These are phyloP conservation scores for Rachicladosporium sp. DNA, from an alignment of 2,329 filamentous ascomycete genomes.

Conservation along the genomic window DNA sequence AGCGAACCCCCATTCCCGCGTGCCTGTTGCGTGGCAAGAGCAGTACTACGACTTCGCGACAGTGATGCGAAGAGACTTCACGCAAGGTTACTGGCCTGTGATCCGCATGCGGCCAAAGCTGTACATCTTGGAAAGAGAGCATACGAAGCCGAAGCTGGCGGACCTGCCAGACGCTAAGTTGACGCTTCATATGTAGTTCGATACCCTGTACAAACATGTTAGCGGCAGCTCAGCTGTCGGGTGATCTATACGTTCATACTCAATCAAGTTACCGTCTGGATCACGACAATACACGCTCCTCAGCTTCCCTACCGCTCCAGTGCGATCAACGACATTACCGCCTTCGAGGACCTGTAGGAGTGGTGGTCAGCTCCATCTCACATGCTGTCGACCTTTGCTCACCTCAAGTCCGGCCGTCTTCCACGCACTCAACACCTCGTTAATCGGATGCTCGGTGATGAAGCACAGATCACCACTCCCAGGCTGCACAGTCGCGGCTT, in stretches of 20 bases:
- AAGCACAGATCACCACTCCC: constrained; percentile 52
- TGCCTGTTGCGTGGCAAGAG: background rate
- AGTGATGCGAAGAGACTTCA: constrained; percentile 19
- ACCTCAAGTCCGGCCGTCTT: constrained; percentile 35
- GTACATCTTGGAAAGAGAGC: constrained; percentile 34
- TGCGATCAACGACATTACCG: constrained; percentile 40
- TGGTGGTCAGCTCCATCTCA: constrained; percentile 5
- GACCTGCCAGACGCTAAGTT: no score
- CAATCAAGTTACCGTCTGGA: constrained; percentile 50
- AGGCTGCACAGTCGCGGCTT: constrained; percentile 40
- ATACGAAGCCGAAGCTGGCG: background rate
- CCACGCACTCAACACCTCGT: constrained; percentile 33
- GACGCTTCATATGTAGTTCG: constrained; percentile 17
- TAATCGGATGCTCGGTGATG: constrained; percentile 40
- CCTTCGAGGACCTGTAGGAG: constrained; percentile 29
- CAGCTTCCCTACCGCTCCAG: constrained; percentile 43
- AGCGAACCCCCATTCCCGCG: constrained; percentile 6
- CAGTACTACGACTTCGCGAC: constrained; percentile 10
- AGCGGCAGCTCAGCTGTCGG: no score
- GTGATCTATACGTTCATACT: constrained; percentile 15
- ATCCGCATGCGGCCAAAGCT: constrained; percentile 42
- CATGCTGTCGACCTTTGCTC: background rate
- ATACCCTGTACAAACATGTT: constrained; percentile 10
- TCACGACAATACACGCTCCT: constrained; percentile 49
- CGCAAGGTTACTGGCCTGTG: constrained; percentile 43